Base-by-base conservation (phyloP, 495 filamentous ascomycete species). In the Podospora fimiseda region DNA sequence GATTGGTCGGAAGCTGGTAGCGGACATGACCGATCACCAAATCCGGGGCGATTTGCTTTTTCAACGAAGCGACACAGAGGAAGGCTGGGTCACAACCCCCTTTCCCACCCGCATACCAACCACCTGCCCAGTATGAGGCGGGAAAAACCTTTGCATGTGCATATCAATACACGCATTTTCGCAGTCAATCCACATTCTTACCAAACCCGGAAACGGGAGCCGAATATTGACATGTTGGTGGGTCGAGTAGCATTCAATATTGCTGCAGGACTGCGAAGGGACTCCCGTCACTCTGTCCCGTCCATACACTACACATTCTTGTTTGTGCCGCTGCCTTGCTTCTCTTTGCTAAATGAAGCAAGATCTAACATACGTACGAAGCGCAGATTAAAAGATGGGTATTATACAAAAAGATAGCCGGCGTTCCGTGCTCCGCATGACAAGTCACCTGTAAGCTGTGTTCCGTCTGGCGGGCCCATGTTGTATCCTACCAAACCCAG, bases 21-120 rank as follows among this genome's bases (percentile, higher is more conserved):
- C 48, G 48, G 48, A 50, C 30, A 40, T 50, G 3, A 22, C 48
- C 48, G 48, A 40, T 7, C 7, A 16, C 20, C 19, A 15, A 22
- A 21, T 14, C 18, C 22, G 19, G n/a, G 42, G 14, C 18, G 39
- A 42, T 42, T 42, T 9, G 39, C 9, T 16, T 19, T 42, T 19
- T n/a, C n/a, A n/a, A n/a, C n/a, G n/a, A 42, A 20, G 42, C 42
- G 42, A 20, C 42, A 22, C 22, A 22, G 42, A 19, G 42, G 22
- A 44, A 21, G 9, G 42, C 23, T 13, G 18, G 6, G 19, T 13
- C 27, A 11, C 27, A 11, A 11, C 27, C n/a, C n/a, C n/a, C n/a
- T n/a, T n/a, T n/a, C n/a, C n/a, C n/a, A n/a, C n/a, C n/a, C n/a
- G n/a, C n/a, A n/a, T n/a, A n/a, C n/a, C n/a, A n/a, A n/a, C n/a